Percentiles rank a stretch among this genome's conserved stretches.
These are phyloP conservation scores for Furcasterigmium sp. DNA, from an alignment of 2,329 filamentous ascomycete species.

Conservation along the genomic window DNA sequence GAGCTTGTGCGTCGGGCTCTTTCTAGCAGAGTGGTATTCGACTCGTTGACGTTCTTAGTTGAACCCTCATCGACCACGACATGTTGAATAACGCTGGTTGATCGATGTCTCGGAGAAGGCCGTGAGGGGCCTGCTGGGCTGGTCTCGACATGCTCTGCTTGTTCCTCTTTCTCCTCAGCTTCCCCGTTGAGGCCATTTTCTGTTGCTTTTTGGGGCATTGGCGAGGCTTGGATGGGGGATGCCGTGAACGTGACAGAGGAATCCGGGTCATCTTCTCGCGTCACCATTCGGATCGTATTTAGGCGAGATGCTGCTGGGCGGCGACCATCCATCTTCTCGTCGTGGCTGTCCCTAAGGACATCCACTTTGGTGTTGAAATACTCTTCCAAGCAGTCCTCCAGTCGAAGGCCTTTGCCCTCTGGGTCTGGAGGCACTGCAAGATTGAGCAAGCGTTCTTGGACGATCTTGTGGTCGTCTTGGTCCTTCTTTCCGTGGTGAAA, in stretches of 20 bases:
- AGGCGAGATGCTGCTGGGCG: conserved; percentile 19
- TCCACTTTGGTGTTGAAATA: conserved; percentile 96
- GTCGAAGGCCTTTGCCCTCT: conserved; percentile 64
- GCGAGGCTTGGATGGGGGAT: conserved; percentile 24
- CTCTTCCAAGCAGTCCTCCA: conserved; percentile 87
- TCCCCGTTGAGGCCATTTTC: too few species aligned
- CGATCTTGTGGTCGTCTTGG: conserved; percentile 87
- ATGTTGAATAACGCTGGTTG: conserved; percentile 58
- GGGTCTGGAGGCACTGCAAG: conserved; percentile 79
- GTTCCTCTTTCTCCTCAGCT: conserved; percentile 2
- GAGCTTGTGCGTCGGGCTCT: conserved; percentile 40
- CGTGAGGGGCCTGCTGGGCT: conserved; percentile 20
- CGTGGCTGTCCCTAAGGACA: conserved; percentile 67
- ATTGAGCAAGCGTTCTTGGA: conserved; percentile 86
- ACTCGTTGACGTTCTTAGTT: conserved; percentile 34
- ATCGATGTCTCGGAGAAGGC: conserved; percentile 35
- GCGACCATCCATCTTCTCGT: conserved; percentile 36
- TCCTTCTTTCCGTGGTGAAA: conserved; percentile 86
- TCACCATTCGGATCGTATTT: conserved; percentile 27
- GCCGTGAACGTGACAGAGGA: conserved; percentile 25
- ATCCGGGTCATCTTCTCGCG: conserved; percentile 20
- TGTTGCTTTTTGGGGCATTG: conserved; percentile 14
- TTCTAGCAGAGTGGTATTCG: conserved; percentile 31
- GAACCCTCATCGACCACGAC: conserved; percentile 49
- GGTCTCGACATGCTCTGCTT: background rate